Percentiles rank a stretch among this genome's conserved stretches.
Evolutionary conservation across 352 stramenopile species (phyloP).

Genomic region (Pythium biforme): DNA sequence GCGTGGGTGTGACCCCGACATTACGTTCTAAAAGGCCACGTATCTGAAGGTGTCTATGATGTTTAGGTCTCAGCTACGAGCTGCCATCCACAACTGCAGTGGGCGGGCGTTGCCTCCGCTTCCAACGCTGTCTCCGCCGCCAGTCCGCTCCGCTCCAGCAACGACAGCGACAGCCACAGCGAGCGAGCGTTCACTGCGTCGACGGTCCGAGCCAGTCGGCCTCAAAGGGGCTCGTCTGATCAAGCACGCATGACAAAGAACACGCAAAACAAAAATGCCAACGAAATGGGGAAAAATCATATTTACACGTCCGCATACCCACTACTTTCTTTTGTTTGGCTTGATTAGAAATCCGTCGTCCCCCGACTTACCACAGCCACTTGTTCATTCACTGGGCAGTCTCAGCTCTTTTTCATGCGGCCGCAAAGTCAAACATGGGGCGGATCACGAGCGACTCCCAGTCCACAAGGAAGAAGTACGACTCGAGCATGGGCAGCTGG

Average conservation of each 20-base stretch:
- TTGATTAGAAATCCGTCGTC: too few species aligned
- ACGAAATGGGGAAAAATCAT: background rate
- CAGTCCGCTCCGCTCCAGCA: background rate
- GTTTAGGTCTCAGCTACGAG: slow-evolving; percentile 9
- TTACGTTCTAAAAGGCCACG: too few species aligned
- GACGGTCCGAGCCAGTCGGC: slow-evolving; percentile 10
- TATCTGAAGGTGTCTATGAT: too few species aligned
- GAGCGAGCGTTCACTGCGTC: background rate
- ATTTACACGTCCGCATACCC: background rate
- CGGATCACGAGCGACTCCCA: slow-evolving; percentile 83
- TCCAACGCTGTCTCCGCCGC: background rate
- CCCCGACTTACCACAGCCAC: too few species aligned
- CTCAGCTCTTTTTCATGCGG: slow-evolving; percentile 5
- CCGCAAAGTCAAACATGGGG: slow-evolving; percentile 72
- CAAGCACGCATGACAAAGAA: background rate
- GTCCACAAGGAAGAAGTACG: slow-evolving; percentile 82
- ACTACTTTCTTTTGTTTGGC: background rate
- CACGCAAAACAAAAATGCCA: background rate
- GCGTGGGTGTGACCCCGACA: too few species aligned
- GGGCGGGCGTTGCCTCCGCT: slow-evolving; percentile 1
- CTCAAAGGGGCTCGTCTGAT: background rate
- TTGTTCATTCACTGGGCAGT: background rate
- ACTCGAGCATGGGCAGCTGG: slow-evolving; percentile 82
- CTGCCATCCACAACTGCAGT: background rate
- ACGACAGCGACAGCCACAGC: background rate